phyloP scores from a whole-genome alignment of 805 yeast species.

The Hanseniaspora lindneri region DNA sequence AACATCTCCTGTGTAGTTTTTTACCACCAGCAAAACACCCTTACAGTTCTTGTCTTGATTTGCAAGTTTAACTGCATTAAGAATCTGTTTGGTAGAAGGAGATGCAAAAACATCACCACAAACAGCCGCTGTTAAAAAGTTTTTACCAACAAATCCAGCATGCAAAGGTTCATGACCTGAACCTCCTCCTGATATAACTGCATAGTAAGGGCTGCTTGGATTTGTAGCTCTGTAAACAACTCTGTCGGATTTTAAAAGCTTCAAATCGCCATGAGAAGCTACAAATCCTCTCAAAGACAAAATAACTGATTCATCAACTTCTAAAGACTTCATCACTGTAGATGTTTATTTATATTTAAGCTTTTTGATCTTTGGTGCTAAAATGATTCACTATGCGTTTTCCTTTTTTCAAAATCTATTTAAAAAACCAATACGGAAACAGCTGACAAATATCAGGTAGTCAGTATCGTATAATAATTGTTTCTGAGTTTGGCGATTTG shows the following conservation, averaged over 20 bases:
- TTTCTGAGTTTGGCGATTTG: too few relatives aligned
- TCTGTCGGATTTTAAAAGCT: slow-evolving; percentile 31
- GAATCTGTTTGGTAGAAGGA: slow-evolving; percentile 82
- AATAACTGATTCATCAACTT: slow-evolving; percentile 31
- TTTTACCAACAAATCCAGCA: slow-evolving; percentile 80
- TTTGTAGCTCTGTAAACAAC: slow-evolving; percentile 29
- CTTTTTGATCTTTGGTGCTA: slow-evolving; percentile 1
- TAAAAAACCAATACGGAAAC: too few relatives aligned
- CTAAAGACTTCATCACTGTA: slow-evolving; percentile 30
- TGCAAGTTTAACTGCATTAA: slow-evolving; percentile 44
- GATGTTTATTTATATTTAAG: background rate
- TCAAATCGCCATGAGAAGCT: slow-evolving; percentile 30
- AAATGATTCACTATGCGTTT: too few relatives aligned
- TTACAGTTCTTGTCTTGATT: slow-evolving; percentile 21
- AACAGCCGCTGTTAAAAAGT: slow-evolving; percentile 74
- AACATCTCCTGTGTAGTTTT: slow-evolving; percentile 91
- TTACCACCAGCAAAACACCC: slow-evolving; percentile 70
- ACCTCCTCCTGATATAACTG: slow-evolving; percentile 83
- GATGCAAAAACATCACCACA: slow-evolving; percentile 89
- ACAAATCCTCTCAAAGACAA: slow-evolving; percentile 33
- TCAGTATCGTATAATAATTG: too few relatives aligned
- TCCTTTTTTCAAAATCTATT: too few relatives aligned
- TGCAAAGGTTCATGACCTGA: slow-evolving; percentile 94
- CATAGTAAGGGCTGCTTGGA: slow-evolving; percentile 40
- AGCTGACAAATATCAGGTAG: too few relatives aligned